These are phyloP conservation scores for Dothistroma pini DNA, from an alignment of 2,329 filamentous ascomycete species.

Conservation along the genomic window DNA sequence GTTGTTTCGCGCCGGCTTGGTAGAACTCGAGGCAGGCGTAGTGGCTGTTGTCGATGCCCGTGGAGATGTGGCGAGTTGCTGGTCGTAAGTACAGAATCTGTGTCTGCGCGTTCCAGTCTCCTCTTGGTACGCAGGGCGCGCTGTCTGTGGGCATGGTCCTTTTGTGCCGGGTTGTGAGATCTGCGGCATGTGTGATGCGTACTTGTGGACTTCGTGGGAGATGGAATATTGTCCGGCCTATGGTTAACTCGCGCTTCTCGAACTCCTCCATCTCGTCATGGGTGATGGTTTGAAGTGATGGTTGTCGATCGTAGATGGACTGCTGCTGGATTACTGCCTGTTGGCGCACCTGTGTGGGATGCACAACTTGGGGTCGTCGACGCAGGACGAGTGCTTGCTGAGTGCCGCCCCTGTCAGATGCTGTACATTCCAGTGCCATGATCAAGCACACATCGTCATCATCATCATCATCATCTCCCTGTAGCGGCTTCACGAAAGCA, in stretches of 20 bases:
- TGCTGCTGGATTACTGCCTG: background rate
- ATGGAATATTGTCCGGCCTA: background rate
- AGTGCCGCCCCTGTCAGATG: background rate
- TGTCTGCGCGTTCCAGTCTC: background rate
- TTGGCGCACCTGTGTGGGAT: background rate
- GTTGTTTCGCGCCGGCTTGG: background rate
- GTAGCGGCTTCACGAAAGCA: background rate
- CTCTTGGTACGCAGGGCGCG: background rate
- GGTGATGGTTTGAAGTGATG: background rate
- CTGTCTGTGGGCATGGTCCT: too few species aligned
- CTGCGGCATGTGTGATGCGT: background rate
- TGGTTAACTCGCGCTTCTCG: background rate
- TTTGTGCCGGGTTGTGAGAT: background rate
- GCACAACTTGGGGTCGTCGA: background rate
- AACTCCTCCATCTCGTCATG: background rate
- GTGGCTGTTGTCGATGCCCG: background rate
- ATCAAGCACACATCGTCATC: background rate
- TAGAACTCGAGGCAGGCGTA: background rate
- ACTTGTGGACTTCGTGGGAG: background rate
- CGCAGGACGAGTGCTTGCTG: constrained; percentile 1
- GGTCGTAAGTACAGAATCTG: background rate
- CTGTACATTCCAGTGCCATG: background rate
- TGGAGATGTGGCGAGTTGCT: background rate
- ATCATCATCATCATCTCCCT: background rate
- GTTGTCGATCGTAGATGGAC: background rate